These are phyloP conservation scores for Caloboletus inedulis DNA, from an alignment of 1,284 basidiomycete species.

Conservation along the genomic window DNA sequence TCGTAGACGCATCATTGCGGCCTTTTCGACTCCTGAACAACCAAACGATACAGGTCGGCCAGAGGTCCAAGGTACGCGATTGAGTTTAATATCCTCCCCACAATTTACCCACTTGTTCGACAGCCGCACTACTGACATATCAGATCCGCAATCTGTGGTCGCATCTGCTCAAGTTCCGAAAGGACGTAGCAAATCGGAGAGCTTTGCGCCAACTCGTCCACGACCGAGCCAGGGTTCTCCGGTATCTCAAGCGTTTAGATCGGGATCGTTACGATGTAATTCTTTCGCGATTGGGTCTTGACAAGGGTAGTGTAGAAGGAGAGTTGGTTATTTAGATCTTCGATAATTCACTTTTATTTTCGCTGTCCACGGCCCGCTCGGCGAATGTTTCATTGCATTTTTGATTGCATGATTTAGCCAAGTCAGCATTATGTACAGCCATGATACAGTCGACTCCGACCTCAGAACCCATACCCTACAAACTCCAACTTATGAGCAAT, in stretches of 20 bases:
- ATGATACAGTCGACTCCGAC: no score
- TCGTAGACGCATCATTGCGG: conserved; percentile 71
- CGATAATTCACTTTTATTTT: background rate
- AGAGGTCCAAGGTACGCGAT: conserved; percentile 80
- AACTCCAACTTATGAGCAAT: no score
- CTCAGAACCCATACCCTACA: no score
- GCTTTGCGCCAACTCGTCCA: conserved; percentile 76
- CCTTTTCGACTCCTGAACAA: conserved; percentile 71
- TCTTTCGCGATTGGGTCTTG: conserved; percentile 74
- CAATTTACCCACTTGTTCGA: conserved; percentile 1
- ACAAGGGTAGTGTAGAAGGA: conserved; percentile 82
- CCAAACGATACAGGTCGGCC: conserved; percentile 78
- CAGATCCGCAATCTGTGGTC: conserved; percentile 80
- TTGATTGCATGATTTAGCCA: background rate
- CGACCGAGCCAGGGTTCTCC: conserved; percentile 78
- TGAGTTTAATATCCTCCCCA: conserved; percentile 2
- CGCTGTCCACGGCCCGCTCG: background rate
- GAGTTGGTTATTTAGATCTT: conserved; percentile 64
- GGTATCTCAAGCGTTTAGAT: conserved; percentile 71
- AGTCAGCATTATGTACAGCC: conserved; percentile 14
- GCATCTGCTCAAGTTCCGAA: conserved; percentile 67
- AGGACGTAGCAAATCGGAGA: conserved; percentile 78
- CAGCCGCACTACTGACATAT: conserved; percentile 85
- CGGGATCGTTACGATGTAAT: conserved; percentile 72
- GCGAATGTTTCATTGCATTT: no score